Evolutionary conservation across 345 rosid species (phyloP).

Genomic region (Anastatica hierochuntica): DNA sequence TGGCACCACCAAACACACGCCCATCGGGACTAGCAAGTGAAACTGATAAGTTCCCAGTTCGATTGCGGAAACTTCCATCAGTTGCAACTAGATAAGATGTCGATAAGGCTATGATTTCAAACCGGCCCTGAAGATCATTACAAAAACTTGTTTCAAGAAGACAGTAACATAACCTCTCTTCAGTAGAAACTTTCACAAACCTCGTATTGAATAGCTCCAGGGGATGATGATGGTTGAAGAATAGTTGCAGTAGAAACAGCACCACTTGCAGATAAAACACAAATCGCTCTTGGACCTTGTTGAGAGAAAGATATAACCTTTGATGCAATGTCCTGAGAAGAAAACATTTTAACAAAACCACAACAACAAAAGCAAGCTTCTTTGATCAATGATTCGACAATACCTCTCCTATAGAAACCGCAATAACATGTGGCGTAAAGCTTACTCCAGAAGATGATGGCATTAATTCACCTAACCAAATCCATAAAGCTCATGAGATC

Average conservation of each 20-base stretch:
- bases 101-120: constrained; percentile 76
- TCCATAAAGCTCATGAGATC: neutral
- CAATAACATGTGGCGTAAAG: constrained; percentile 66
- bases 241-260: constrained; percentile 85
- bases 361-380: neutral
- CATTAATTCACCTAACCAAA: constrained; percentile 47
- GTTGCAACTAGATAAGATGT: constrained; percentile 53
- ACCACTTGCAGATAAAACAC: constrained; percentile 84
- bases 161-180: neutral
- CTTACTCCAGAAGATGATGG: constrained; percentile 78
- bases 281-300: constrained; percentile 77
- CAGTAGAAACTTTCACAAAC: constrained; percentile 21
- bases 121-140: constrained; percentile 53
- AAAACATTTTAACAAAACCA: neutral
- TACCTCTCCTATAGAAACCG: constrained; percentile 74
- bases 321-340: constrained; percentile 61
- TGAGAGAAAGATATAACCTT: constrained; percentile 77
- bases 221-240: constrained; percentile 66
- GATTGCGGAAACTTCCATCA: constrained; percentile 38
- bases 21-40: constrained; percentile 95
- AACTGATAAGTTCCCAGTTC: constrained; percentile 70
- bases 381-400: neutral
- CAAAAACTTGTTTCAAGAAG: constrained; percentile 10
- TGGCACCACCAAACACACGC: constrained; percentile 87
- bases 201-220: constrained; percentile 82